Base-by-base conservation (phyloP, 768 basidiomycete species). In the Naganishia friedmannii region DNA sequence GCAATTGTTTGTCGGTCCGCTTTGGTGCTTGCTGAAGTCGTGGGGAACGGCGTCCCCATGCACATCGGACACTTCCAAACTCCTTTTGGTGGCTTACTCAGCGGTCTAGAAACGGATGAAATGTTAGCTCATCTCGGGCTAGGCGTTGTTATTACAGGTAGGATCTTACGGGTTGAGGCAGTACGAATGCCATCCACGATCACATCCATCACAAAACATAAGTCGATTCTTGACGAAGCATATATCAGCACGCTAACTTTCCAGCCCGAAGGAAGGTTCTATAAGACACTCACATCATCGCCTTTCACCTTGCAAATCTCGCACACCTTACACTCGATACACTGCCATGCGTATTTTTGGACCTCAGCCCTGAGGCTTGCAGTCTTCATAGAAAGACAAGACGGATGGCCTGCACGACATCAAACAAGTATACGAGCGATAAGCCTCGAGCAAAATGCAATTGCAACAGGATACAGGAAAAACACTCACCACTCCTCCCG, bases 161-260 rank as follows among this genome's bases (percentile, higher is more conserved):
- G 39, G 19, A 77, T n/a, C 77, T 65, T 57, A 72, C 72, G 80
- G 79, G 65, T 75, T 68, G 19, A 72, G 53, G 67, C 81, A 82
- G 67, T 74, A 76, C 48, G 74, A 72, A 70, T 82, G 81, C 69
- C 74, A 78, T 15, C 81, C 81, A 63, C 92, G 85, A 84, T 98
- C 95, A 81, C 95, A 98, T 68, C 84, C 86, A 84, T 98, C 95
- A 80, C 95, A 98, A 74, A 97, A 90, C 66, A 98, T 80, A 73
- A 96, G 88, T 65, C 86, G 86, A 66, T 85, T 87, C 91, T 94
- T 77, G 19, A 51, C 29, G 10, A 28, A 8, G 26, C 2, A 39
- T 4, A 42, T 17, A n/a, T 51, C 21, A 54, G 37, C 37, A 21
- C 17, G 10, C 8, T 15, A 48, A 66, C 32, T 32, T n/a, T n/a